Evolutionary conservation across 2,329 filamentous ascomycete species (phyloP), one percentile per base, ranked within the genome.

Genomic region (Botrytis paeoniae): DNA sequence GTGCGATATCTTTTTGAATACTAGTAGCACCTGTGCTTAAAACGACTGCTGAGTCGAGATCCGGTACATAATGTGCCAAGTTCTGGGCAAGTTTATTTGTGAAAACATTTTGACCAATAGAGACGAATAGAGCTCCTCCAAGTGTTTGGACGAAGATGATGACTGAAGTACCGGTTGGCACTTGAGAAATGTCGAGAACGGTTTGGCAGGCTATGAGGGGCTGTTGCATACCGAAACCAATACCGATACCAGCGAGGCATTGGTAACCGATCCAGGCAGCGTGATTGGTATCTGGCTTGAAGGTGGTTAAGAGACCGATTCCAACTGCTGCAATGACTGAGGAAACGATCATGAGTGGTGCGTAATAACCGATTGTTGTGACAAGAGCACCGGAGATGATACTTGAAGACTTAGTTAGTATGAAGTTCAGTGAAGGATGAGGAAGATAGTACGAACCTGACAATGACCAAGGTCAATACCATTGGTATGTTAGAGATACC

Each of bases 211-310:
- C 88, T 32, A 91, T 85, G 71, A 84, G 82, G 25, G 86, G 83
- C 5, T 87, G 85, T 77, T 91, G 88, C 84, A 91, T 88, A 18
- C 87, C 87, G 32, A 87, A 81, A 2, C 89, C 89, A 16, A 87
- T 83, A 51, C 88, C 88, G 5, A 88, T 82, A 59, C 88, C 88
- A 39, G 76, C 81, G 29, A 90, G 78, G 64, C 87, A 85, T 78
- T 89, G 87, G 79, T 86, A 89, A 25, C 87, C 87, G 74, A 89
- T 86, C 88, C 88, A 90, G 59, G 83, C 81, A 18, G 81, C 77
- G 12, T 85, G 79, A 1, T 83, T 81, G 4, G 85, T 88, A 75
- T 84, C 77, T 5, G 87, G 82, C 32, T 81, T 80, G 35, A 88
- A 84, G 0, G 86, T 89, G 0, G 86, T 86, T 72, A 90, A 83